phyloP scores from a whole-genome alignment of 805 yeast species.

The Myxozyma monticola region DNA sequence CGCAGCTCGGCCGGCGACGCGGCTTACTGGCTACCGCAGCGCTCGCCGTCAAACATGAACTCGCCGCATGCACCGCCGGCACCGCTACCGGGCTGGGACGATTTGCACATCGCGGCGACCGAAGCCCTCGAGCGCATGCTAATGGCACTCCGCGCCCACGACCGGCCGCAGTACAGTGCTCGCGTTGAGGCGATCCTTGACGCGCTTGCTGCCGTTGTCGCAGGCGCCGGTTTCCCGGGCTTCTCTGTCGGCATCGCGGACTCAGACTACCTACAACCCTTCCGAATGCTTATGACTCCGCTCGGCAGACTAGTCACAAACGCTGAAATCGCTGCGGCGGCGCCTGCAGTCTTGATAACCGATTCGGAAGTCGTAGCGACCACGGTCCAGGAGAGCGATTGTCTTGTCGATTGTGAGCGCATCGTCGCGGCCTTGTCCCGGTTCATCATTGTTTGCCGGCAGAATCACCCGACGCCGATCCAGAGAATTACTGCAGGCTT shows the following conservation, averaged over 20 bases:
- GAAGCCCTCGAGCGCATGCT: slow-evolving; percentile 4
- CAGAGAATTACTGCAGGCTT: neutral
- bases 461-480: slow-evolving; percentile 4
- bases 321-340: slow-evolving; percentile 3
- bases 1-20: neutral
- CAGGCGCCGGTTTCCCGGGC: slow-evolving; percentile 24
- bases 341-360: neutral
- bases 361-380: neutral
- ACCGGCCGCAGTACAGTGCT: slow-evolving; percentile 1
- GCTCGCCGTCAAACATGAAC: slow-evolving; percentile 6
- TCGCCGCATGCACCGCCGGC: neutral
- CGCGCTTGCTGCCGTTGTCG: slow-evolving; percentile 11
- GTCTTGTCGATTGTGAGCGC: neutral
- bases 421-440: slow-evolving; percentile 1
- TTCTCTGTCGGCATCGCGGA: slow-evolving; percentile 10
- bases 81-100: slow-evolving; percentile 8
- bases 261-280: neutral
- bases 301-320: slow-evolving; percentile 13
- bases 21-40: neutral
- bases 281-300: slow-evolving; percentile 16
- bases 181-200: slow-evolving; percentile 13
- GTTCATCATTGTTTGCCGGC: slow-evolving; percentile 8
- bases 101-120: slow-evolving; percentile 3
- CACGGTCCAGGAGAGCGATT: slow-evolving; percentile 1
- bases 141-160: neutral